phyloP scores from a whole-genome alignment of 169 alveolate genomes.

The Amoebophrya sp. region DNA sequence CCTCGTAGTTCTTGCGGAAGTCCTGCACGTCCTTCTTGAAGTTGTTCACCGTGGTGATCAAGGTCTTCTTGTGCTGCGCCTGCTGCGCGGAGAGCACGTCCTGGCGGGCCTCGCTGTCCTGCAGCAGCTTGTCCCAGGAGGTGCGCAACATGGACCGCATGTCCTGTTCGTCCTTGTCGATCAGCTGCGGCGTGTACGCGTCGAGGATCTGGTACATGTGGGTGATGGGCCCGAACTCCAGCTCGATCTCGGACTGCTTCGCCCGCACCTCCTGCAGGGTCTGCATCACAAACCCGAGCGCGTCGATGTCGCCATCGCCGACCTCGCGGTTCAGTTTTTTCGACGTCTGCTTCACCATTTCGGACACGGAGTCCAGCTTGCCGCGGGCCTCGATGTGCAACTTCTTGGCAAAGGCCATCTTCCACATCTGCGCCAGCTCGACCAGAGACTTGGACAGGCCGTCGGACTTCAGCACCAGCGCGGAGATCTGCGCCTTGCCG shows the following conservation, averaged over 20 bases:
- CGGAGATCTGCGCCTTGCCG: slow-evolving; percentile 70
- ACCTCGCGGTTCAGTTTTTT: slow-evolving; percentile 47
- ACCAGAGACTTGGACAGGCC: slow-evolving; percentile 59
- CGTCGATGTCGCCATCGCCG: slow-evolving; percentile 78
- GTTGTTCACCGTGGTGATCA: slow-evolving; percentile 71
- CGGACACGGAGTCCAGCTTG: not conserved
- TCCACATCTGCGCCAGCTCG: slow-evolving; percentile 73
- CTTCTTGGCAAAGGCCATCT: slow-evolving; percentile 68
- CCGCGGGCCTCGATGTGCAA: slow-evolving; percentile 67
- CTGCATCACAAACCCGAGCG: slow-evolving; percentile 79
- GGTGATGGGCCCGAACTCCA: slow-evolving; percentile 80
- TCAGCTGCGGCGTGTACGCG: slow-evolving; percentile 65
- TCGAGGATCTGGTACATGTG: slow-evolving; percentile 83
- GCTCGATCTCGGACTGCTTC: slow-evolving; percentile 76
- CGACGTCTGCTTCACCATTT: not conserved
- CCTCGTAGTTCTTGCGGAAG: slow-evolving; percentile 80
- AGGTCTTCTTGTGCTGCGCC: slow-evolving; percentile 51
- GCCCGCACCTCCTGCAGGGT: slow-evolving; percentile 63
- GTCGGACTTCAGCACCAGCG: slow-evolving; percentile 67
- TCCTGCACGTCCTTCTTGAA: slow-evolving; percentile 73
- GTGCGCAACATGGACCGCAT: slow-evolving; percentile 72
- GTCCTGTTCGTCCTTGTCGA: slow-evolving; percentile 87
- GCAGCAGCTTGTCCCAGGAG: slow-evolving; percentile 77
- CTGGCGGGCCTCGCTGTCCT: slow-evolving; percentile 71
- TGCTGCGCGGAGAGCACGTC: slow-evolving; percentile 63